phyloP scores from a whole-genome alignment of 768 basidiomycete species.

The Chalciporus pseudorubinellus region DNA sequence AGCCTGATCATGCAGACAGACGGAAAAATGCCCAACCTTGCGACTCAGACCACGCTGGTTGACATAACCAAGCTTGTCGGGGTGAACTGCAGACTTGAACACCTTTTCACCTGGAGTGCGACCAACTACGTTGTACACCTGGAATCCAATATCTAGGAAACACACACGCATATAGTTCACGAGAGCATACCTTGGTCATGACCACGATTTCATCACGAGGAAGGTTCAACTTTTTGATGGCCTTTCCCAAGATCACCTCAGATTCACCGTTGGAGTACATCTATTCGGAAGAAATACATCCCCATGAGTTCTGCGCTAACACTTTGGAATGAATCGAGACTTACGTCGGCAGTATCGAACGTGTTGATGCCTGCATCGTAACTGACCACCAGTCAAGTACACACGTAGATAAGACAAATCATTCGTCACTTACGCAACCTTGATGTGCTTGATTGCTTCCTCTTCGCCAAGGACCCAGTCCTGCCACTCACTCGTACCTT shows the following conservation, averaged over 20 bases:
- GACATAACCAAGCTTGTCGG: slow-evolving; percentile 43
- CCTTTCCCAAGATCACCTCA: slow-evolving; percentile 68
- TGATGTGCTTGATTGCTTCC: slow-evolving; percentile 39
- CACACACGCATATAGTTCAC: not conserved
- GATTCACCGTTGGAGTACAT: slow-evolving; percentile 65
- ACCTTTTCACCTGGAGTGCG: slow-evolving; percentile 10
- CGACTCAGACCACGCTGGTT: slow-evolving; percentile 48
- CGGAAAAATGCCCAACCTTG: slow-evolving; percentile 21
- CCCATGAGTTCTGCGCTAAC: not conserved
- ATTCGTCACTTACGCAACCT: slow-evolving; percentile 35
- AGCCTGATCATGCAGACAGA: too few relatives aligned
- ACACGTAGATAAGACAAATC: not conserved
- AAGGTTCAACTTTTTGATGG: slow-evolving; percentile 61
- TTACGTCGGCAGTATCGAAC: slow-evolving; percentile 16
- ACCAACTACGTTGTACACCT: slow-evolving; percentile 45
- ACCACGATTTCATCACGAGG: slow-evolving; percentile 78
- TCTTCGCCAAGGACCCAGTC: slow-evolving; percentile 45
- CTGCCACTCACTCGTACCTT: slow-evolving; percentile 40
- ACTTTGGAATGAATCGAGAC: not conserved
- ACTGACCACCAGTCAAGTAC: not conserved
- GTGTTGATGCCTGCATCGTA: slow-evolving; percentile 25
- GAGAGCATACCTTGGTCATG: slow-evolving; percentile 59
- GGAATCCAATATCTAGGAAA: not conserved
- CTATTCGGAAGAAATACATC: slow-evolving; percentile 25
- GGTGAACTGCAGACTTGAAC: slow-evolving; percentile 14